phyloP scores from a whole-genome alignment of 1,139 yeast species.

The Hemisphaericaspora xylofermentans region DNA sequence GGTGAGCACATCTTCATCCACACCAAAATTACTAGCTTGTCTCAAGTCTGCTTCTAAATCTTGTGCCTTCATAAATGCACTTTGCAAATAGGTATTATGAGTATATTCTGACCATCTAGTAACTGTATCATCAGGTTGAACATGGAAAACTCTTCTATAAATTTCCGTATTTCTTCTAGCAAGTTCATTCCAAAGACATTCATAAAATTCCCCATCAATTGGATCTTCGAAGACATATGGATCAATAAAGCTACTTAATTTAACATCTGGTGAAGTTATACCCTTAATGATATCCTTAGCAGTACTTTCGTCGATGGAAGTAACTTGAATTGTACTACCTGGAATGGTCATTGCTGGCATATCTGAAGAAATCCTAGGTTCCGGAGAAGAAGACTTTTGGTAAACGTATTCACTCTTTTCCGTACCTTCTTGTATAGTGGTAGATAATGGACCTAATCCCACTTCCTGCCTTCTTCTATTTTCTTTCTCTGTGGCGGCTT shows the following conservation, averaged over 20 bases:
- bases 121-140: conserved; percentile 92
- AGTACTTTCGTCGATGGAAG: conserved; percentile 46
- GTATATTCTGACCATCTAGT: conserved; percentile 88
- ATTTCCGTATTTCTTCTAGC: conserved; percentile 83
- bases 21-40: conserved; percentile 14
- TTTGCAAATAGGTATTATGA: conserved; percentile 55
- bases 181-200: conserved; percentile 82
- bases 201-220: conserved; percentile 69
- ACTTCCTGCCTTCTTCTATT: conserved; percentile 32
- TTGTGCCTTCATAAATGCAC: conserved; percentile 57
- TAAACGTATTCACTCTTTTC: conserved; percentile 7
- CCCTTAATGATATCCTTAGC: conserved; percentile 43
- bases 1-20: conserved; percentile 4
- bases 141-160: conserved; percentile 82
- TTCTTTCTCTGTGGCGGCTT: conserved; percentile 32
- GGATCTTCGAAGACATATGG: conserved; percentile 92
- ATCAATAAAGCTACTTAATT: conserved; percentile 59
- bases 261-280: conserved; percentile 31
- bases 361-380: conserved; percentile 3
- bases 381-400: conserved; percentile 1
- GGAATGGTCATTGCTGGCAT: not conserved
- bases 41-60: conserved; percentile 30
- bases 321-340: conserved; percentile 40
- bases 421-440: not conserved
- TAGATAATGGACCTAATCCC: conserved; percentile 27